Conservation (phyloP, 345 rosid species). For the Lepidium sativum region DNA sequence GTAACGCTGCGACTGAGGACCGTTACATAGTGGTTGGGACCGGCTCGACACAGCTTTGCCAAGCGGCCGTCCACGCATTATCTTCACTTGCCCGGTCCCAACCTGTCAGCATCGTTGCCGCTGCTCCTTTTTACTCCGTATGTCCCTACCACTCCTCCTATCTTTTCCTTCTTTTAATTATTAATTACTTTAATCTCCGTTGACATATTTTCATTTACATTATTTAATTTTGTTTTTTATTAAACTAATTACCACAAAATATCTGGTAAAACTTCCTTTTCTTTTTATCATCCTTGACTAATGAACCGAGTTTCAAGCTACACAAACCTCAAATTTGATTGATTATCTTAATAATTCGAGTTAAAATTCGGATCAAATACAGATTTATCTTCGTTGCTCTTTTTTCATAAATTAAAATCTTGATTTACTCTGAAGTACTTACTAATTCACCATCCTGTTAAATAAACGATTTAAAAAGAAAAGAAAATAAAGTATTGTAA, state of each 20-base stretch:
- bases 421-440: neutral
- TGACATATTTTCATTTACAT: constrained; percentile 2
- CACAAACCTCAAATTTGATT: neutral
- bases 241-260: neutral
- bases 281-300: neutral
- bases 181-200: neutral
- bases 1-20: constrained; percentile 54
- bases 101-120: constrained; percentile 68
- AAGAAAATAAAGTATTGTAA: neutral
- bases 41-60: constrained; percentile 75
- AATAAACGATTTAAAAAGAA: neutral
- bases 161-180: neutral
- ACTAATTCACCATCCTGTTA: neutral
- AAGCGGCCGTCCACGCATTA: constrained; percentile 74
- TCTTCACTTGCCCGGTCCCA: constrained; percentile 33
- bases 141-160: constrained; percentile 28
- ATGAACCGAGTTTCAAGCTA: constrained; percentile 1
- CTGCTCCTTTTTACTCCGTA: constrained; percentile 91
- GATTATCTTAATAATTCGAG: neutral
- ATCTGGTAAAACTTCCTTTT: neutral
- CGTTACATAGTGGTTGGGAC: constrained; percentile 65
- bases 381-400: neutral
- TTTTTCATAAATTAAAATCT: neutral
- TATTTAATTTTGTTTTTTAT: neutral
- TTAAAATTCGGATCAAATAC: neutral